phyloP scores from a whole-genome alignment of 306 rosid species.

The Castanea sativa region DNA sequence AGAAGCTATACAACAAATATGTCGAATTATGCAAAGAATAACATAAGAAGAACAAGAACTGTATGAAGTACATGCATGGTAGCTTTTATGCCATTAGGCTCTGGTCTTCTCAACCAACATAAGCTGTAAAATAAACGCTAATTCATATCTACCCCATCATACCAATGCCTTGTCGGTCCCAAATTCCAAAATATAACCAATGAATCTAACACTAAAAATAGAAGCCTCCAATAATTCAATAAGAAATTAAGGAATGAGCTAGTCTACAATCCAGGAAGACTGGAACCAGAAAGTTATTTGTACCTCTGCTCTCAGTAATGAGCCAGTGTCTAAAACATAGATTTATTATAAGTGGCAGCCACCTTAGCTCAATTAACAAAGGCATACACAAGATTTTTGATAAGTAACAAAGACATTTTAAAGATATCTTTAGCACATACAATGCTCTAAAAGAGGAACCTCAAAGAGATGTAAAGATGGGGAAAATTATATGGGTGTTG shows the following conservation, averaged over 20 bases:
- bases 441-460: not conserved
- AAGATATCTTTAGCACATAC: not conserved
- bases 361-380: not conserved
- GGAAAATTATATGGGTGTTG: not conserved
- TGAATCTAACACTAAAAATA: not conserved
- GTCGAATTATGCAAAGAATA: not conserved
- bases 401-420: not conserved
- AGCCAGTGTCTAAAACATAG: not conserved
- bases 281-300: not conserved
- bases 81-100: not conserved
- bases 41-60: conserved; percentile 2
- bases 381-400: not conserved
- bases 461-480: not conserved
- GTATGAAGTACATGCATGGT: not conserved
- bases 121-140: not conserved
- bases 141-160: not conserved
- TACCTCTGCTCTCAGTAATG: not conserved
- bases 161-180: not conserved
- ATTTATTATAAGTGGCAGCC: not conserved
- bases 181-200: not conserved
- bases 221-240: not conserved
- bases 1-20: not conserved
- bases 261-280: not conserved
- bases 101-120: not conserved
- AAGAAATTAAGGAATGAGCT: not conserved